Evolutionary conservation across 257 asterid species (phyloP), one percentile per base, ranked within the genome.

Genomic region (Hygrophila difformis): DNA sequence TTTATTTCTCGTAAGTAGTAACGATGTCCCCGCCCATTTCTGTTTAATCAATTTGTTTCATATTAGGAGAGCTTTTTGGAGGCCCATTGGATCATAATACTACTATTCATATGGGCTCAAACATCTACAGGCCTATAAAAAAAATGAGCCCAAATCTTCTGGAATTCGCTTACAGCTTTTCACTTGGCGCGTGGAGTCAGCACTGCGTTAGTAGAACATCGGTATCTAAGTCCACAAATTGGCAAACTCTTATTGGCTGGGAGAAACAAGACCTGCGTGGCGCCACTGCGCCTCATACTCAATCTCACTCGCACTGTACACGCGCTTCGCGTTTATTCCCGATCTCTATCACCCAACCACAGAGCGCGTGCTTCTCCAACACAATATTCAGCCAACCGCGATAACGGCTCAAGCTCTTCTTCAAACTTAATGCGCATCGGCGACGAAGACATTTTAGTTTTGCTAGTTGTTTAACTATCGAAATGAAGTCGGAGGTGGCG

Each of bases 181-280:
- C 21, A 37, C 14, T 1, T 2, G 8, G 31, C 31, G 31, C 31
- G 31, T 26, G 31, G n/a, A 26, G 31, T 26, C 31, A 26, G 8
- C 8, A 8, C 31, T 26, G 31, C 31, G n/a, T n/a, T n/a, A n/a
- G n/a, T n/a, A n/a, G n/a, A n/a, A n/a, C n/a, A n/a, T n/a, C n/a
- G 31, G 7, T 26, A 8, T 26, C 31, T 8, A 26, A 26, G 8
- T 26, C 8, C 7, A 26, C 31, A 3, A 5, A 26, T 3, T 0
- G 31, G 4, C 31, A 26, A 26, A 26, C 0, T 14, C 17, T 21
- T 0, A 68, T 68, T 68, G 79, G 83, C 16, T 1, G 1, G 18
- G 6, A 17, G 3, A 28, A 49, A 58, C 46, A 5, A 16, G 4
- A 52, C 36, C 13, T 50, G 59, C 81, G 81, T 73, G 74, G 74